A percentile compares a stretch with the other conserved stretches of the same genome.
These are phyloP conservation scores for Pyrenula massariospora DNA, from an alignment of 495 filamentous ascomycete genomes.

Conservation along the genomic window DNA sequence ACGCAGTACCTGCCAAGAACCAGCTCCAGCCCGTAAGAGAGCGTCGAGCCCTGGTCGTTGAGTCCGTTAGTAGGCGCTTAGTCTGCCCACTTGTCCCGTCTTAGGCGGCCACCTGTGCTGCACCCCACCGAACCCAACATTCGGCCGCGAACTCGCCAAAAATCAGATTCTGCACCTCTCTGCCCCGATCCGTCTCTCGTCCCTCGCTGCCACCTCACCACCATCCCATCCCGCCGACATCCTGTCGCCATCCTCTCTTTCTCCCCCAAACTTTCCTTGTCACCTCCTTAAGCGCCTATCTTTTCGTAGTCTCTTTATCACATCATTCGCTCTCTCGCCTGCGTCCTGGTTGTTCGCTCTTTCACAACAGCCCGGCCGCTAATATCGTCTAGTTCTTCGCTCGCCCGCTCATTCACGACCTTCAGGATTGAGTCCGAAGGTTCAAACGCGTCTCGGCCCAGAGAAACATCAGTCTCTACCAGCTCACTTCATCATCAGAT, in stretches of 20 bases:
- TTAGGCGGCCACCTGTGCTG: not conserved
- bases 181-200: too few relatives aligned
- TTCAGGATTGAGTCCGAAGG: not conserved
- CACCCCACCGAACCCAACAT: not conserved
- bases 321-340: not conserved
- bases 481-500: not conserved
- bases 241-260: not conserved
- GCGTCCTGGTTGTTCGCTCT: not conserved
- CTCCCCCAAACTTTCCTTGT: not conserved
- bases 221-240: not conserved
- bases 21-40: not conserved
- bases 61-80: not conserved
- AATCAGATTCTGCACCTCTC: not conserved
- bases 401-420: not conserved
- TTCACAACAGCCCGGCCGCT: not conserved
- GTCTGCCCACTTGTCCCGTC: not conserved
- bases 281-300: not conserved
- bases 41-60: not conserved
- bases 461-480: not conserved
- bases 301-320: not conserved
- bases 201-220: not conserved
- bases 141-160: not conserved
- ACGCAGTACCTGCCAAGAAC: not conserved
- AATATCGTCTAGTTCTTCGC: not conserved
- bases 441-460: not conserved